A percentile compares a stretch with the other conserved stretches of the same genome.
Conservation (phyloP, 495 filamentous ascomycete genomes). For the Penicillium angulare region DNA sequence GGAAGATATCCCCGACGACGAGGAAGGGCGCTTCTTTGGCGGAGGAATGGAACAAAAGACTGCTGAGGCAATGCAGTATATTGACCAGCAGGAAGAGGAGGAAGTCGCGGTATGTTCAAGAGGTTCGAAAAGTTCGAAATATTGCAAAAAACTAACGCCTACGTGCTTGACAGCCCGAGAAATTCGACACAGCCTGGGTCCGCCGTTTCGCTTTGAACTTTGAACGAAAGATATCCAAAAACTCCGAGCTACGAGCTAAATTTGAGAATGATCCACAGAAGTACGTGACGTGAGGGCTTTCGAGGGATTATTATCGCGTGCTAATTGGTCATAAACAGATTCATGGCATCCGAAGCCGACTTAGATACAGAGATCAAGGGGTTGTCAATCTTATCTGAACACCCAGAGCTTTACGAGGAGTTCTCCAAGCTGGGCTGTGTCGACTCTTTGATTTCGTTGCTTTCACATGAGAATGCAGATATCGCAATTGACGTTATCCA, state of each 20-base stretch:
- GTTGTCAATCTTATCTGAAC: constrained; percentile 84
- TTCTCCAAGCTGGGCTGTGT: constrained; percentile 79
- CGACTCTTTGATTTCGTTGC: constrained; percentile 69
- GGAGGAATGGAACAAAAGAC: constrained; percentile 81
- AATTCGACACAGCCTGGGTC: constrained; percentile 82
- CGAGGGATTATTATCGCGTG: background rate
- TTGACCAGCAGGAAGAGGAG: constrained; percentile 66
- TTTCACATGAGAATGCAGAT: constrained; percentile 96
- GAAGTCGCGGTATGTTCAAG: constrained; percentile 41
- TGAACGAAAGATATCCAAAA: constrained; percentile 87
- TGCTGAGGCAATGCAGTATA: constrained; percentile 83
- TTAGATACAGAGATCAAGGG: constrained; percentile 86
- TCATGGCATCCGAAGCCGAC: constrained; percentile 85
- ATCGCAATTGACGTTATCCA: constrained; percentile 92
- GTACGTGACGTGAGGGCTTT: constrained; percentile 47
- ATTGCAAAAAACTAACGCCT: constrained; percentile 11
- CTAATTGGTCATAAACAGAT: constrained; percentile 49
- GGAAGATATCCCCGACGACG: constrained; percentile 68
- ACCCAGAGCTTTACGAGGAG: constrained; percentile 79
- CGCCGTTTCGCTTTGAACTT: constrained; percentile 79
- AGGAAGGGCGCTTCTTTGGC: constrained; percentile 93
- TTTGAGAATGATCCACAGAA: constrained; percentile 82
- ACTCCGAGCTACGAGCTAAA: constrained; percentile 87
- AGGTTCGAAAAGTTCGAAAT: background rate
- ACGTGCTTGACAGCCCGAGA: constrained; percentile 54